Percentiles rank a stretch among this genome's conserved stretches.
phyloP scores from a whole-genome alignment of 768 basidiomycete species.

The Boletus huronensis region DNA sequence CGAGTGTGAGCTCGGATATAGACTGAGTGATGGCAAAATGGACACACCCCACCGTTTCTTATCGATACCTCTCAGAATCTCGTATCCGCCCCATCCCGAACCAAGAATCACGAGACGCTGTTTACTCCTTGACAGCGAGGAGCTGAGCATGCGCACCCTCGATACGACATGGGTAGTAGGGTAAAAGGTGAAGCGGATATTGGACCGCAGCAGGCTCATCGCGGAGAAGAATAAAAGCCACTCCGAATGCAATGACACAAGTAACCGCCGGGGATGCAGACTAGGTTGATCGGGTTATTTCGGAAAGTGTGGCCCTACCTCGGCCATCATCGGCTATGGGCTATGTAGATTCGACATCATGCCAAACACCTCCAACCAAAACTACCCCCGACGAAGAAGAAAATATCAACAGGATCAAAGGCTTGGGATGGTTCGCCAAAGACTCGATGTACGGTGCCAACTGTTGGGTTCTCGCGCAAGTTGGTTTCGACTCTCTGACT shows the following conservation, averaged over 20 bases:
- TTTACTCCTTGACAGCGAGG: conserved; percentile 32
- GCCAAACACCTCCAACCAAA: conserved; percentile 36
- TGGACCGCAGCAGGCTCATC: conserved; percentile 17
- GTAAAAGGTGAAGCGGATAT: conserved; percentile 3
- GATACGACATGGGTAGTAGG: neutral
- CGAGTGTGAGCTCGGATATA: conserved; percentile 1
- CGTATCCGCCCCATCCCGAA: conserved; percentile 79
- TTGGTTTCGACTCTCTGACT: too few relatives aligned
- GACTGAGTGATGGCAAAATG: neutral
- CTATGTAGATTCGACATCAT: conserved; percentile 24
- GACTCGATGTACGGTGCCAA: conserved; percentile 40
- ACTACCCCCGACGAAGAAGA: conserved; percentile 24
- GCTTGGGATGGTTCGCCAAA: conserved; percentile 35
- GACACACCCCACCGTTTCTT: conserved; percentile 67
- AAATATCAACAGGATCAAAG: conserved; percentile 16
- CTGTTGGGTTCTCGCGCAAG: conserved; percentile 28
- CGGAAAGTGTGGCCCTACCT: conserved; percentile 8
- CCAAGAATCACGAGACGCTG: conserved; percentile 63
- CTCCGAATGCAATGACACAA: neutral
- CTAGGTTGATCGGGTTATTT: conserved; percentile 8
- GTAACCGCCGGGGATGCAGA: neutral
- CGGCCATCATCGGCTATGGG: neutral
- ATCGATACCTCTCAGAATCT: conserved; percentile 60
- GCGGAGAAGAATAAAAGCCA: neutral
- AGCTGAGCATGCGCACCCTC: conserved; percentile 37